These are phyloP conservation scores for Podosphaera aphanis DNA, from an alignment of 2,329 filamentous ascomycete genomes.

Conservation along the genomic window DNA sequence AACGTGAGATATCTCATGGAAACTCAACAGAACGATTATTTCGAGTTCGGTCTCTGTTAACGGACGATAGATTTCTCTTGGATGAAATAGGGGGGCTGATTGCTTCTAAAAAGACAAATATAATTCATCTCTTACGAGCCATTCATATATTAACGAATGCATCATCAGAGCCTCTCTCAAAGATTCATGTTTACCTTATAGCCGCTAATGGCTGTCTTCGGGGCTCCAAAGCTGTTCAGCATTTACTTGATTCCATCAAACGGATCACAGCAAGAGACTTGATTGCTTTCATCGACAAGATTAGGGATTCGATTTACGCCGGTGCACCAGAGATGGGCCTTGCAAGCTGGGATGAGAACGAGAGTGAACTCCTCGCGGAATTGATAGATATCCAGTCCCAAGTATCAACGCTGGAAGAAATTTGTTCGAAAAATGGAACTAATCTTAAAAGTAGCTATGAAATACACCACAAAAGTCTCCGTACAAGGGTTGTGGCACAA, in stretches of 20 bases:
- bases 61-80: slow-evolving; percentile 34
- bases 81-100: slow-evolving; percentile 18
- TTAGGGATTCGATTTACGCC: slow-evolving; percentile 16
- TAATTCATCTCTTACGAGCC: slow-evolving; percentile 23
- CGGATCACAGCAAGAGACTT: slow-evolving; percentile 32
- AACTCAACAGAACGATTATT: slow-evolving; percentile 12
- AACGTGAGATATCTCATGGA: slow-evolving; percentile 22
- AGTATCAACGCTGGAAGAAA: slow-evolving; percentile 23
- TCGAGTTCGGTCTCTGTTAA: slow-evolving; percentile 29
- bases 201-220: slow-evolving; percentile 30
- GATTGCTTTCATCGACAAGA: slow-evolving; percentile 19
- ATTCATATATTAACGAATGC: slow-evolving; percentile 22
- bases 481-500: slow-evolving; percentile 60
- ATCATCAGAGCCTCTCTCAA: slow-evolving; percentile 4
- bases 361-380: slow-evolving; percentile 7
- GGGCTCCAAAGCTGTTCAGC: slow-evolving; percentile 28
- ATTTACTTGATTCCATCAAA: slow-evolving; percentile 24
- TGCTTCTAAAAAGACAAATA: slow-evolving; percentile 18
- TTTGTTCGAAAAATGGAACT: slow-evolving; percentile 22
- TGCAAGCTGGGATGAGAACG: slow-evolving; percentile 13
- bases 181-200: slow-evolving; percentile 33
- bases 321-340: slow-evolving; percentile 10
- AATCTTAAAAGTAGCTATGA: slow-evolving; percentile 53
- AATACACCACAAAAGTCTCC: slow-evolving; percentile 41
- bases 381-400: slow-evolving; percentile 19